These are phyloP conservation scores for Metschnikowia hibisci DNA, from an alignment of 805 yeast species.

Conservation along the genomic window DNA sequence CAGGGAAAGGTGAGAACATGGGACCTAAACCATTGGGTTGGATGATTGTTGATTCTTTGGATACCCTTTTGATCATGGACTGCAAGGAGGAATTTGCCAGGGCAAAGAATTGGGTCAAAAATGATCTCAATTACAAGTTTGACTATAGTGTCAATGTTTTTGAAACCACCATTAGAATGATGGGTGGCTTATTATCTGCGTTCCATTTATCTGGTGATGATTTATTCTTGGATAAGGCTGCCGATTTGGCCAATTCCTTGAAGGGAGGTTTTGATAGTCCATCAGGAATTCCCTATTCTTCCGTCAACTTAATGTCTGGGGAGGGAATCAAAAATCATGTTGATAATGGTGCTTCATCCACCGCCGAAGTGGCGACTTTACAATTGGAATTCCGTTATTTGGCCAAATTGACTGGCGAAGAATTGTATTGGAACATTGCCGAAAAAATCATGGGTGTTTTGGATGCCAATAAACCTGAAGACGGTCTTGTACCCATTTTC, in stretches of 20 bases:
- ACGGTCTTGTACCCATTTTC: conserved; percentile 81
- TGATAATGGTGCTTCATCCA: conserved; percentile 75
- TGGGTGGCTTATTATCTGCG: conserved; percentile 89
- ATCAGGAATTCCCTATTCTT: conserved; percentile 74
- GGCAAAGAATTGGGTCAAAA: conserved; percentile 71
- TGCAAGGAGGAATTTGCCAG: conserved; percentile 55
- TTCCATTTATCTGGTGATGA: conserved; percentile 67
- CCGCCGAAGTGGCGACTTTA: conserved; percentile 85
- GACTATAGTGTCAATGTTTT: conserved; percentile 77
- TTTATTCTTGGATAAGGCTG: conserved; percentile 71
- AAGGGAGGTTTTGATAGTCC: conserved; percentile 62
- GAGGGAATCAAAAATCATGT: conserved; percentile 57
- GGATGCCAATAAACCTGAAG: conserved; percentile 59
- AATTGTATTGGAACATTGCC: conserved; percentile 69
- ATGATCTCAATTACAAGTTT: conserved; percentile 65
- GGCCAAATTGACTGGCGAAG: conserved; percentile 75
- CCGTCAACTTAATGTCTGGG: conserved; percentile 67
- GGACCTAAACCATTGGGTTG: conserved; percentile 83
- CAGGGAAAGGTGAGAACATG: conserved; percentile 64
- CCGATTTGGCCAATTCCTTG: conserved; percentile 70
- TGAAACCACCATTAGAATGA: conserved; percentile 92
- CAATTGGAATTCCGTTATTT: conserved; percentile 86
- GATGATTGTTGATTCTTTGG: conserved; percentile 87
- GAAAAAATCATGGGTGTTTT: conserved; percentile 70
- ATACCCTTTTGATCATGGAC: conserved; percentile 77